Conservation (phyloP, 2,329 filamentous ascomycete species). For the Lanzia echinophila region DNA sequence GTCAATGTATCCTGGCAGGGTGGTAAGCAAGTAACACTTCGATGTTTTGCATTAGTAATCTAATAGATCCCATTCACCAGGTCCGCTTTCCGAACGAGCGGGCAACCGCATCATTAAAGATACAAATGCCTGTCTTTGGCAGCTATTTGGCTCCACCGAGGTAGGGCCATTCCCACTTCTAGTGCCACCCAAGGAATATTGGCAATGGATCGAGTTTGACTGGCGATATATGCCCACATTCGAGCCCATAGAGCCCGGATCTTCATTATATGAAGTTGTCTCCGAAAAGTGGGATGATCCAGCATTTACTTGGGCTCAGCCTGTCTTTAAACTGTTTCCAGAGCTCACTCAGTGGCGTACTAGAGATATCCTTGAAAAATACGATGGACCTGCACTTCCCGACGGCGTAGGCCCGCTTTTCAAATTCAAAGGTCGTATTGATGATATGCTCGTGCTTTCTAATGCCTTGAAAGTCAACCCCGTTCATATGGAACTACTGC, state of each 20-base stretch:
- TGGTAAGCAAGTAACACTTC: constrained; percentile 7
- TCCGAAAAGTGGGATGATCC: background rate
- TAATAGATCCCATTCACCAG: background rate
- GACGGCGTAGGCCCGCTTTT: constrained; percentile 25
- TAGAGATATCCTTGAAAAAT: constrained; percentile 34
- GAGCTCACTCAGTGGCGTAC: constrained; percentile 36
- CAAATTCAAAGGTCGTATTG: constrained; percentile 28
- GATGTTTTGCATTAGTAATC: too few relatives aligned
- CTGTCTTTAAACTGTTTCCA: constrained; percentile 38
- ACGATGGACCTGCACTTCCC: constrained; percentile 10
- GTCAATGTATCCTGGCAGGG: constrained; percentile 18
- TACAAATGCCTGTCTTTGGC: background rate
- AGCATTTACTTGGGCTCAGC: constrained; percentile 15
- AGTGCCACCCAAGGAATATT: constrained; percentile 25
- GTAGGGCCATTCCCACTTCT: constrained; percentile 17
- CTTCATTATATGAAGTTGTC: background rate
- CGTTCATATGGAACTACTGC: constrained; percentile 32
- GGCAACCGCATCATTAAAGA: background rate
- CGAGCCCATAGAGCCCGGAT: constrained; percentile 7
- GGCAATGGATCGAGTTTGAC: constrained; percentile 30
- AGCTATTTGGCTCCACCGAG: constrained; percentile 25
- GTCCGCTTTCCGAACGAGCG: constrained; percentile 1
- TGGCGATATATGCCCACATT: constrained; percentile 18
- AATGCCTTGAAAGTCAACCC: constrained; percentile 42
- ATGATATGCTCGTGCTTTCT: constrained; percentile 38